Percentiles rank a stretch among this genome's conserved stretches.
phyloP scores from a whole-genome alignment of 441 rosid genomes.

The Arabidopsis lyrata region DNA sequence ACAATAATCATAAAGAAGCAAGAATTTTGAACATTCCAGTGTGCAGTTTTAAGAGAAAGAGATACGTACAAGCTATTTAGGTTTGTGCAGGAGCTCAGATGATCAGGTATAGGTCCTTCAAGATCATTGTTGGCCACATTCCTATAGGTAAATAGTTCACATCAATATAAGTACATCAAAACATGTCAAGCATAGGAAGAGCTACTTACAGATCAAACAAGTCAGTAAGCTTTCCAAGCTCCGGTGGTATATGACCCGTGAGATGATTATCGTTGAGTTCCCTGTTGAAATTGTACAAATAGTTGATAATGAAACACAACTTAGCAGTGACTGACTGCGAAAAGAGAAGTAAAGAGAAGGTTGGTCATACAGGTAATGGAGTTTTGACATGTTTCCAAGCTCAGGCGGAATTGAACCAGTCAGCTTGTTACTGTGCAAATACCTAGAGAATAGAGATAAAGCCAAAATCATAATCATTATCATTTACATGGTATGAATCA shows the following conservation, averaged over 20 bases:
- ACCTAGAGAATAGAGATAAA: slow-evolving; percentile 62
- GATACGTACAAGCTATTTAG: slow-evolving; percentile 85
- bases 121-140: slow-evolving; percentile 84
- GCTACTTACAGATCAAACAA: slow-evolving; percentile 85
- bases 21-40: neutral
- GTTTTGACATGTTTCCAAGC: slow-evolving; percentile 95
- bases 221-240: slow-evolving; percentile 94
- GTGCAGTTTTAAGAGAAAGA: neutral
- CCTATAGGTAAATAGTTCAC: slow-evolving; percentile 46
- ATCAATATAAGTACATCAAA: slow-evolving; percentile 25
- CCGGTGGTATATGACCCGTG: slow-evolving; percentile 76
- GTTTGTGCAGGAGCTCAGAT: slow-evolving; percentile 87
- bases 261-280: slow-evolving; percentile 86
- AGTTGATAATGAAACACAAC: slow-evolving; percentile 1
- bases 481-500: neutral
- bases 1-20: slow-evolving; percentile 22
- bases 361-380: slow-evolving; percentile 80
- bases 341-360: neutral
- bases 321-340: neutral
- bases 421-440: slow-evolving; percentile 80
- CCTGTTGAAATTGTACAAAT: slow-evolving; percentile 54
- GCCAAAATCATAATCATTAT: slow-evolving; percentile 5
- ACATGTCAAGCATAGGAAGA: slow-evolving; percentile 6
- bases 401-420: slow-evolving; percentile 87
- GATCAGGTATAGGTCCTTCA: slow-evolving; percentile 85